Base-by-base conservation (phyloP, 2,329 filamentous ascomycete species). In the Talaromyces piceae region DNA sequence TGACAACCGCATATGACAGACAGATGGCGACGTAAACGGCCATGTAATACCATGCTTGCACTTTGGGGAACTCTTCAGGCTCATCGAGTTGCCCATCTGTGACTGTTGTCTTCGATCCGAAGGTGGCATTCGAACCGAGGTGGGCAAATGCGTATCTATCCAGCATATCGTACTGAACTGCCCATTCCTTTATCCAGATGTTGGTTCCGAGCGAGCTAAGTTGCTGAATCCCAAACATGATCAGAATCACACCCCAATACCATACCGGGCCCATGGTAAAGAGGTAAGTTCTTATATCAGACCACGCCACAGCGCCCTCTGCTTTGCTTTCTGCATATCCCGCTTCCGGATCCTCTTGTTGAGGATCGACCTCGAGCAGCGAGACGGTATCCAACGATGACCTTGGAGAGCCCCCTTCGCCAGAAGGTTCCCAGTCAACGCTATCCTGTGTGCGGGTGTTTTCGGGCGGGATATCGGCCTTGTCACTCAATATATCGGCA, bases 141-240 rank as follows among this genome's bases (percentile, higher is more conserved):
- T 3, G 27, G 27, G 9, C 27, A 12, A 30, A 30, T 8, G 27
- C 27, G 27, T 11, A 30, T 8, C 13, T 30, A 30, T 30, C 27
- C 27, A 30, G 27, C 27, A 30, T 30, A 22, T 49, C 47, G 43
- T 41, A 49, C 43, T 22, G 11, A n/a, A 49, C 13, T 33, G 47
- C 25, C 37, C 47, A 49, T 44, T 49, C 33, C 25, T 49, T 49
- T 25, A 49, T 49, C 47, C 37, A 49, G 8, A 49, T 25, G 20
- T 41, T 49, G 11, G 47, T 49, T 22, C n/a, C 47, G 3, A 49
- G 47, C 12, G 47, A 28, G 18, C 20, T 26, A 44, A 44, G 8
- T 39, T 49, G 47, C 16, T 49, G 47, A 9, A 30, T 22, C 1
- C 26, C 47, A 44, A 49, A 49, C 13, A 49, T 22, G 16, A 22